Percentiles rank a stretch among this genome's conserved stretches.
Conservation (phyloP, 2,329 filamentous ascomycete genomes). For the Aspergillus sp. region DNA sequence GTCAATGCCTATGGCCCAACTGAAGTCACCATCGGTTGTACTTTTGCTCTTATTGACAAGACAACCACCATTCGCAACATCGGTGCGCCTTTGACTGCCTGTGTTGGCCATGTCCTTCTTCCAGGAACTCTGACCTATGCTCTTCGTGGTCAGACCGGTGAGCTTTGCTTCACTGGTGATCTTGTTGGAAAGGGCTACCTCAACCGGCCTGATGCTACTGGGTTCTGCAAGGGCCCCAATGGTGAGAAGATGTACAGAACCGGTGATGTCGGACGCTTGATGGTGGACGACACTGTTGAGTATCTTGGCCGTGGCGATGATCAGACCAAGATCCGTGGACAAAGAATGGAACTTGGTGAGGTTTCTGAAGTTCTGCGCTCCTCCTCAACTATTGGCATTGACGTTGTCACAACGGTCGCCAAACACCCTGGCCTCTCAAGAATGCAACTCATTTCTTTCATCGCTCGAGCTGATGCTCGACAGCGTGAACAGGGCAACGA, state of each 20-base stretch:
- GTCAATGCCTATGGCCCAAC: slow-evolving; percentile 32
- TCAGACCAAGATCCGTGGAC: slow-evolving; percentile 78
- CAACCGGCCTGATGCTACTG: slow-evolving; percentile 22
- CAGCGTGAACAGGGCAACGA: slow-evolving; percentile 7
- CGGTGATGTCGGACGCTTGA: slow-evolving; percentile 74
- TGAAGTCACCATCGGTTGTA: slow-evolving; percentile 31
- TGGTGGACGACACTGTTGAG: slow-evolving; percentile 68
- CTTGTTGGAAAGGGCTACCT: slow-evolving; percentile 24
- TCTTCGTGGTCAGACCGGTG: slow-evolving; percentile 22
- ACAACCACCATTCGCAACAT: slow-evolving; percentile 25
- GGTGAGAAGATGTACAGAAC: slow-evolving; percentile 63
- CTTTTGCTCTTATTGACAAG: slow-evolving; percentile 18
- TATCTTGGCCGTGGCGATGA: slow-evolving; percentile 73
- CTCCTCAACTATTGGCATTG: slow-evolving; percentile 12
- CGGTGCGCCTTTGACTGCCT: slow-evolving; percentile 21
- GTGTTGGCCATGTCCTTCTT: slow-evolving; percentile 21
- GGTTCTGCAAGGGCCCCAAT: slow-evolving; percentile 12
- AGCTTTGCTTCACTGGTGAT: slow-evolving; percentile 24
- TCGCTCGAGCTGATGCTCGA: slow-evolving; percentile 9
- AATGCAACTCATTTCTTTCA: slow-evolving; percentile 25
- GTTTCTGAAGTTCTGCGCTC: slow-evolving; percentile 44
- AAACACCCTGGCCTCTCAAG: slow-evolving; percentile 22
- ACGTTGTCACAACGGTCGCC: slow-evolving; percentile 24
- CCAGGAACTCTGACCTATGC: slow-evolving; percentile 19
- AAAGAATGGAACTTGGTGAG: slow-evolving; percentile 74